Evolutionary conservation across 768 basidiomycete species (phyloP).

Genomic region (Trametes elegans): DNA sequence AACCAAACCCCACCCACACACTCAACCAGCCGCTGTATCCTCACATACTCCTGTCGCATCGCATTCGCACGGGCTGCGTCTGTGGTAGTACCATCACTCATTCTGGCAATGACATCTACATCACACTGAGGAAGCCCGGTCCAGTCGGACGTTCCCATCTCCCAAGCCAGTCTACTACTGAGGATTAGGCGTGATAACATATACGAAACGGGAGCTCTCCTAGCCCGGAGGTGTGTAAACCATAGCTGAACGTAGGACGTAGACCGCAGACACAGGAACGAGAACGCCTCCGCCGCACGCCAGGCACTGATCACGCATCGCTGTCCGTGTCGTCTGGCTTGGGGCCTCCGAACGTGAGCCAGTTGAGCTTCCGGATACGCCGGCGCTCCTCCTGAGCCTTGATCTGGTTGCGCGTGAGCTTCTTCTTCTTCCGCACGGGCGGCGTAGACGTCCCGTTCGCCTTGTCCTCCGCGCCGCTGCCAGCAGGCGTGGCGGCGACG

Average conservation of each 20-base stretch:
- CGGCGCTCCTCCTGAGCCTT: conserved; percentile 89
- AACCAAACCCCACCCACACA: neutral
- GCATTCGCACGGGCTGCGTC: conserved; percentile 10
- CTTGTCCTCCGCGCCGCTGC: conserved; percentile 71
- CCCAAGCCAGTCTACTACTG: neutral
- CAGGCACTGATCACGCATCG: conserved; percentile 23
- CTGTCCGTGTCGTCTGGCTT: conserved; percentile 80
- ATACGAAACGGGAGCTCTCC: neutral
- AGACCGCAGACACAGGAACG: neutral
- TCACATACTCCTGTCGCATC: neutral
- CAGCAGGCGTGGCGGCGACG: conserved; percentile 69
- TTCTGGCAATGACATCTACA: conserved; percentile 1
- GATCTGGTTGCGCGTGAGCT: conserved; percentile 81
- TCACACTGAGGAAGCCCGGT: neutral
- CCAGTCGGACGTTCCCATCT: neutral
- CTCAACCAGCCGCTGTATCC: neutral
- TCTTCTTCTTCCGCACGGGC: conserved; percentile 80
- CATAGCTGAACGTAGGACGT: too few relatives aligned
- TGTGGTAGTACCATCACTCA: neutral
- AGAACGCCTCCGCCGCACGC: neutral
- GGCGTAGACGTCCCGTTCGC: conserved; percentile 35
- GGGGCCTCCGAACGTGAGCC: conserved; percentile 80
- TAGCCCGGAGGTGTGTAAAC: too few relatives aligned
- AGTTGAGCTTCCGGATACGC: conserved; percentile 72
- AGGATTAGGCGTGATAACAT: neutral